Base-by-base conservation (phyloP, 352 stramenopile genomes). In the Globisporangium acanthophoron region DNA sequence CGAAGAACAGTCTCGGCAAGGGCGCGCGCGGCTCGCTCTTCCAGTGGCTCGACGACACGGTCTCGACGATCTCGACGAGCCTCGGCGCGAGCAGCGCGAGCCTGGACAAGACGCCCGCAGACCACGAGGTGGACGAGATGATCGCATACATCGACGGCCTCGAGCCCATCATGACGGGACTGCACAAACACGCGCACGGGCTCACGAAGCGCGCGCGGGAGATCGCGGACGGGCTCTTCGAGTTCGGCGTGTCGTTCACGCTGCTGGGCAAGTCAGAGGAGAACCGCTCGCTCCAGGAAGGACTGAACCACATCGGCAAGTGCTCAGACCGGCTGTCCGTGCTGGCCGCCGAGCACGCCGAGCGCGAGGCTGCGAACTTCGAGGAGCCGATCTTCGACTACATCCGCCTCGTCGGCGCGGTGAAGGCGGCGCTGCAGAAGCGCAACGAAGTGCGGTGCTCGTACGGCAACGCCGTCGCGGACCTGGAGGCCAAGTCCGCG, bases 371-470 rank as follows among this genome's bases (percentile, higher is more conserved):
- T 20, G 63, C 90, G 40, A 74, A 96, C 59, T 97, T 99, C 73
- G 94, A 98, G 67, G 93, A 97, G 59, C 94, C 94, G 9, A 94
- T 99, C 27, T 87, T 97, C 52, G 96, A 99, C 74, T 98, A 98
- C 70, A 96, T 98, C 65, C 93, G 96, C 3, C 86, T 97, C 40
- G 96, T 99, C 27, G 92, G 95, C n/a, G 87, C 92, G 7, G 96
- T 98, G 15, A 98, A 98, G 58, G 74, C 92, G 3, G 93, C 96
- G 37, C 66, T 99, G 21, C 72, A 95, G 48, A 96, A 96, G 58
- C 84, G 94, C 3, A 96, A 98, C 57, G 92, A 98, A 62, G 96
- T 98, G 54, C 78, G 89, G 5, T 73, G 85, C 27, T 85, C 84
- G 1, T 98, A 98, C 66, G 88, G 70, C 16, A 75, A 86, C 21